phyloP scores from a whole-genome alignment of 805 yeast genomes.

The Lipomyces yamanashiensis region DNA sequence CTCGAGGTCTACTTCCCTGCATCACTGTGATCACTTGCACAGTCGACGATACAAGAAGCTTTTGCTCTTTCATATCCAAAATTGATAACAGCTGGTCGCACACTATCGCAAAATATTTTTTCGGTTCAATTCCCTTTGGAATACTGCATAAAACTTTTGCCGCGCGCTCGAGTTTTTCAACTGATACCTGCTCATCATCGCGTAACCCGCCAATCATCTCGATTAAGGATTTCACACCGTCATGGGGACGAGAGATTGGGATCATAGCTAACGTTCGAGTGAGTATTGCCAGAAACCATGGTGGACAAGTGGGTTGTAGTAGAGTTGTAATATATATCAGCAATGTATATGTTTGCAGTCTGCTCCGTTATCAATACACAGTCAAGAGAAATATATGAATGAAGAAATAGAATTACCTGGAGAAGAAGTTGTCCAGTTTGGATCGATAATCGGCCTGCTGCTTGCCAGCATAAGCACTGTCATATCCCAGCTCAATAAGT shows the following conservation, averaged over 20 bases:
- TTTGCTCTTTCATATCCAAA: slow-evolving; percentile 60
- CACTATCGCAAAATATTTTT: slow-evolving; percentile 60
- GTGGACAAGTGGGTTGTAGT: slow-evolving; percentile 55
- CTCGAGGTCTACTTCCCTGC: slow-evolving; percentile 42
- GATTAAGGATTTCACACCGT: slow-evolving; percentile 74
- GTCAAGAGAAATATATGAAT: background rate
- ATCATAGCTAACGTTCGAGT: slow-evolving; percentile 57
- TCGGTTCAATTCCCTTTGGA: slow-evolving; percentile 57
- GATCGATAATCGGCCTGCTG: background rate
- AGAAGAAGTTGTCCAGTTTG: slow-evolving; percentile 13
- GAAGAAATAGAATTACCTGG: slow-evolving; percentile 14
- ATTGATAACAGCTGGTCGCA: slow-evolving; percentile 64
- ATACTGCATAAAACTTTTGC: slow-evolving; percentile 66
- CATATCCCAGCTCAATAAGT: slow-evolving; percentile 40
- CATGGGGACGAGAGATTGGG: slow-evolving; percentile 58
- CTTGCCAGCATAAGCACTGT: slow-evolving; percentile 27
- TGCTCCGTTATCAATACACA: background rate
- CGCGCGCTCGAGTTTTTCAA: slow-evolving; percentile 69
- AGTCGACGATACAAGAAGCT: slow-evolving; percentile 51
- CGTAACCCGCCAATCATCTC: slow-evolving; percentile 80
- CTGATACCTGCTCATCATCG: slow-evolving; percentile 68
- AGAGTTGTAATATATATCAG: slow-evolving; percentile 64
- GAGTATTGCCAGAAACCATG: slow-evolving; percentile 54
- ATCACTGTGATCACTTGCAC: slow-evolving; percentile 59
- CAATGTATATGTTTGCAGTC: slow-evolving; percentile 66